These are phyloP conservation scores for Ceratonia siliqua DNA, from an alignment of 306 rosid species.

Conservation along the genomic window DNA sequence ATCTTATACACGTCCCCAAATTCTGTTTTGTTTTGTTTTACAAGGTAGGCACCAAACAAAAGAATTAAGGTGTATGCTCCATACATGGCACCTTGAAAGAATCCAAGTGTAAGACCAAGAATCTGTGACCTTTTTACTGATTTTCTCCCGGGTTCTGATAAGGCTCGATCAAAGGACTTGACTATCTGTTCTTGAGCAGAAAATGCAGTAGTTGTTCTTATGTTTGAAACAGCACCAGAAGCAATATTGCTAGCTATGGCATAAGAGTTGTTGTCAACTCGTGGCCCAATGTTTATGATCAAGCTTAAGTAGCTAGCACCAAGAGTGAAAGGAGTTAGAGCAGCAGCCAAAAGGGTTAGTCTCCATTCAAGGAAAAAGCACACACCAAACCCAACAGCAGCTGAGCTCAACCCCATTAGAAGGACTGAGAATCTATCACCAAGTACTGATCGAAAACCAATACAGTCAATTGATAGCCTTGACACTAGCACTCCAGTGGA, in stretches of 20 bases:
- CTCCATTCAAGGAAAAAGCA: constrained; percentile 53
- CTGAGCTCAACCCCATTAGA: constrained; percentile 87
- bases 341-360: constrained; percentile 75
- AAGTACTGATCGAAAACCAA: constrained; percentile 68
- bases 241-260: constrained; percentile 89
- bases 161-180: constrained; percentile 65
- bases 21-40: constrained; percentile 42
- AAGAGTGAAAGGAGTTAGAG: constrained; percentile 84
- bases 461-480: constrained; percentile 69
- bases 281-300: constrained; percentile 78
- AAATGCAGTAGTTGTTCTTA: constrained; percentile 82
- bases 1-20: constrained; percentile 67
- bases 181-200: constrained; percentile 81
- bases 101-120: constrained; percentile 70
- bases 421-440: constrained; percentile 83
- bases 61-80: constrained; percentile 83
- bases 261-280: constrained; percentile 66
- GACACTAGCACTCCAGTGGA: constrained; percentile 74
- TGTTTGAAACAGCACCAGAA: constrained; percentile 86
- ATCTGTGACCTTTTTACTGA: constrained; percentile 67
- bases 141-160: constrained; percentile 63
- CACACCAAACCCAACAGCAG: constrained; percentile 70
- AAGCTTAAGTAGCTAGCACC: constrained; percentile 87
- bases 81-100: constrained; percentile 83
- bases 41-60: constrained; percentile 71